Conservation (phyloP, 2,329 filamentous ascomycete species). For the Cladosporium sp. region DNA sequence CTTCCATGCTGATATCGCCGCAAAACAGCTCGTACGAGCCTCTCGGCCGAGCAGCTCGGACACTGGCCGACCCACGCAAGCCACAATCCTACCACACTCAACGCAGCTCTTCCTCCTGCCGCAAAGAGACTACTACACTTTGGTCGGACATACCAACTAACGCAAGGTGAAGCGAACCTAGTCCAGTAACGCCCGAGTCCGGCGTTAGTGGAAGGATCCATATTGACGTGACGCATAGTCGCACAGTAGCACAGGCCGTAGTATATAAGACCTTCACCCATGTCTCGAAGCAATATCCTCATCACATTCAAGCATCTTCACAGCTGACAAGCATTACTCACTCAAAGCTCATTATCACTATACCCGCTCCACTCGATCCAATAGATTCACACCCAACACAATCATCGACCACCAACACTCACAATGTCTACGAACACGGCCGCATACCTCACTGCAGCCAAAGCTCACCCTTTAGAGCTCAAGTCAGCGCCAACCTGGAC, state of each 20-base stretch:
- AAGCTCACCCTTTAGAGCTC: constrained; percentile 23
- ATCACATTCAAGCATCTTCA: not conserved
- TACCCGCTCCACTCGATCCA: not conserved
- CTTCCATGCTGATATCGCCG: not conserved
- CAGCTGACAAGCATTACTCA: not conserved
- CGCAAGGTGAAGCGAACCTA: no score
- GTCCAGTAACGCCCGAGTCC: not conserved
- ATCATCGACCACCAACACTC: not conserved
- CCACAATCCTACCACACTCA: not conserved
- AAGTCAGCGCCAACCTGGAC: constrained; percentile 24
- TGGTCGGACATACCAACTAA: not conserved
- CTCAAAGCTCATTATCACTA: not conserved
- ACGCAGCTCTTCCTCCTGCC: not conserved
- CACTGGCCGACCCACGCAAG: not conserved
- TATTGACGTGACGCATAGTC: not conserved
- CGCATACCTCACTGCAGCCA: constrained; percentile 4
- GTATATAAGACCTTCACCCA: not conserved
- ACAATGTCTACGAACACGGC: constrained; percentile 13
- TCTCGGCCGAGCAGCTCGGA: constrained; percentile 2
- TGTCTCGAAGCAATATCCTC: not conserved
- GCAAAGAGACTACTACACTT: not conserved
- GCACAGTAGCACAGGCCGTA: no score
- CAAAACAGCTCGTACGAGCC: not conserved
- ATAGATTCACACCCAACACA: not conserved
- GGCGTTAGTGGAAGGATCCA: not conserved